Evolutionary conservation across 2,329 filamentous ascomycete species (phyloP), one percentile per base, ranked within the genome.

Genomic region (Ampelomyces quisqualis): DNA sequence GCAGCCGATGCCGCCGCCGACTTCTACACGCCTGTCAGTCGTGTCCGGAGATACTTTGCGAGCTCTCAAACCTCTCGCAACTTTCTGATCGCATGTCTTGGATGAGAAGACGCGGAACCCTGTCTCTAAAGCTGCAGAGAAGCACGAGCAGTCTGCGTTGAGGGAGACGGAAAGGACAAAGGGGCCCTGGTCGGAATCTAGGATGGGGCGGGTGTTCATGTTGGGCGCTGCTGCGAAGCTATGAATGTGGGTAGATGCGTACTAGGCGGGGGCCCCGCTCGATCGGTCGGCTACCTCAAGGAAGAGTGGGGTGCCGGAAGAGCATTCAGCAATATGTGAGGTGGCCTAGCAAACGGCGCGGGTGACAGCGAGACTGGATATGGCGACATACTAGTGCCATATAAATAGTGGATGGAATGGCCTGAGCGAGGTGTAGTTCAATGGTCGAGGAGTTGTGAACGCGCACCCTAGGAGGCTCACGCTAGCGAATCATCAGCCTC

Each of bases 151-250:
- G 65, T 93, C 88, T 58, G 82, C 78, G 64, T 96, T 97, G 73
- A 95, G 95, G 7, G 86, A 82, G 31, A 85, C 82, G 10, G 88
- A 94, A 24, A 96, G 78, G 8, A 90, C 90, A 46, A 84, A 79
- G 4, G 86, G 85, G 38, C 84, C 81, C 29, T 77, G 78, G 13
- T 87, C 82, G 35, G 82, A 81, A 73, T 95, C 89, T 62, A 97
- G 88, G 41, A 87, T 81, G 37, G 86, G 86, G 44, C 91, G 80
- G 29, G 90, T 94, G 67, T 97, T 93, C 93, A 97, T 98, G 38
- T 32, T 55, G 49, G 18, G 28, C 11, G 30, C 13, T 7, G 40
- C 24, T 30, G 30, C 20, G 20, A 19, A 19, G 18, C 13, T 27
- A 11, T 29, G 18, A 18, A 21, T 4, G 22, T 36, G 14, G 31